Evolutionary conservation across 2,329 filamentous ascomycete species (phyloP).

Genomic region (Phoma sp.): DNA sequence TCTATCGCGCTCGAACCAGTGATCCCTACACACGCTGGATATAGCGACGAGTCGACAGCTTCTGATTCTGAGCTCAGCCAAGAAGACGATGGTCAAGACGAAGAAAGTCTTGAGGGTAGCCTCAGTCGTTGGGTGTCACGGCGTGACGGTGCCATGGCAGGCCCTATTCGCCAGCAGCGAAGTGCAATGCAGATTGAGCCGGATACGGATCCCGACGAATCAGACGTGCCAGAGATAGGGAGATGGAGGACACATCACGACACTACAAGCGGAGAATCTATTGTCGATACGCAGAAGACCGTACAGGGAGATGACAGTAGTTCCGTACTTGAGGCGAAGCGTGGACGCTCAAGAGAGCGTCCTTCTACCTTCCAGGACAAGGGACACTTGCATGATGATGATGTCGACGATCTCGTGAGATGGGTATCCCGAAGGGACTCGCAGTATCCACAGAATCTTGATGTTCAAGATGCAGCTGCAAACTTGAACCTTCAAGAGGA

Average conservation of each 20-base stretch:
- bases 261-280: conserved; percentile 33
- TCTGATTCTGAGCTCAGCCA: conserved; percentile 32
- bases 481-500: conserved; percentile 15
- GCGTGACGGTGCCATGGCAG: conserved; percentile 32
- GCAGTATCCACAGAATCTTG: conserved; percentile 7
- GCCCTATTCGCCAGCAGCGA: conserved; percentile 24
- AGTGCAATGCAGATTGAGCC: conserved; percentile 4
- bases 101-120: conserved; percentile 39
- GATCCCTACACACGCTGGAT: conserved; percentile 13
- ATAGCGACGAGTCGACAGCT: conserved; percentile 39
- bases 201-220: conserved; percentile 23
- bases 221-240: conserved; percentile 31
- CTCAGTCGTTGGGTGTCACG: conserved; percentile 44
- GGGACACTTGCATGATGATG: conserved; percentile 6
- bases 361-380: conserved; percentile 4
- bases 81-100: conserved; percentile 26
- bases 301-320: conserved; percentile 1
- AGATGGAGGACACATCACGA: conserved; percentile 30
- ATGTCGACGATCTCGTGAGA: conserved; percentile 18
- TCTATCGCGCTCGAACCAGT: conserved; percentile 9
- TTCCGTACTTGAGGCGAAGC: conserved; percentile 6
- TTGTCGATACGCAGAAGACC: conserved; percentile 5
- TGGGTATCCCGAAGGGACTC: conserved; percentile 16
- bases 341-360: conserved; percentile 10
- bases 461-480: neutral